A percentile compares a stretch with the other conserved stretches of the same genome.
Conservation (phyloP, 768 basidiomycete genomes). For the Boletus edulis region DNA sequence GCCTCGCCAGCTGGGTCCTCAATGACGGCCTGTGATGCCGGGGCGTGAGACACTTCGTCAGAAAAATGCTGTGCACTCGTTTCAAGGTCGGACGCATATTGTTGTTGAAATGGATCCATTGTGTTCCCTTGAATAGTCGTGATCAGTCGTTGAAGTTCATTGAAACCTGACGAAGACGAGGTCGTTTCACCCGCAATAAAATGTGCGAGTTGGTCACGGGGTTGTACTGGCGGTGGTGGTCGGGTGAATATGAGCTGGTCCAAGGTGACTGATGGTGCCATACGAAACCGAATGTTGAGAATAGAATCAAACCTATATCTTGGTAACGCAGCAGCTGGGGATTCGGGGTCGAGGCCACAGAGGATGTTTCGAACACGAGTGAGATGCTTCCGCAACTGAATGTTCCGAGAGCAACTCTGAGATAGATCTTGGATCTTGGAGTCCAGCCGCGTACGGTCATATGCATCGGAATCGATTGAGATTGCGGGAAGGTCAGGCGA, state of each 20-base stretch:
- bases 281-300: background rate
- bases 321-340: too few relatives aligned
- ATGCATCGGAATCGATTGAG: background rate
- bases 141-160: constrained; percentile 2
- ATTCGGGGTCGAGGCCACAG: background rate
- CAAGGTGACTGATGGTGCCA: background rate
- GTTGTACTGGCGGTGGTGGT: background rate
- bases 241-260: constrained; percentile 1
- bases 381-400: background rate
- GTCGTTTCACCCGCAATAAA: background rate
- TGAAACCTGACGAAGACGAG: background rate
- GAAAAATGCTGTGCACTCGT: background rate
- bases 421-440: background rate
- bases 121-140: background rate
- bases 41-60: background rate
- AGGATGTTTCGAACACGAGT: background rate
- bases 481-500: background rate
- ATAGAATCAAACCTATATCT: background rate
- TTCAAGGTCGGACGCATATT: background rate
- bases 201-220: background rate
- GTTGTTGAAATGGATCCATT: background rate
- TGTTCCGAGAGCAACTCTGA: background rate
- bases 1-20: background rate
- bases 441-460: background rate
- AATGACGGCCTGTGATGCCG: background rate